Percentiles rank a stretch among this genome's conserved stretches.
Conservation (phyloP, 2,329 filamentous ascomycete genomes). For the Cordyceps cicadae region DNA sequence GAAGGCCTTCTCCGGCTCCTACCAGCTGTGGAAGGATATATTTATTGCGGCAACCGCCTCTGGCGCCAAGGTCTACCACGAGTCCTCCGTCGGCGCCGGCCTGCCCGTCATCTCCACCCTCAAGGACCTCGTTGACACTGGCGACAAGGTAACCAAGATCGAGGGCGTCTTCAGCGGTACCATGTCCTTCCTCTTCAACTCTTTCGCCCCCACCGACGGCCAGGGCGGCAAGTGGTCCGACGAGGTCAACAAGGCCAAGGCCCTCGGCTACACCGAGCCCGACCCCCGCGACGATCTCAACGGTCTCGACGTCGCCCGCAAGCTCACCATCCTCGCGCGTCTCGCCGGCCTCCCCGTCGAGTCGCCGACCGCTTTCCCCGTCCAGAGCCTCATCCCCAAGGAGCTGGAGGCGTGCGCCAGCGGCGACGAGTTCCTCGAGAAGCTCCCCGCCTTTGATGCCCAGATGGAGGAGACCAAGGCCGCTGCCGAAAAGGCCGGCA, state of each 20-base stretch:
- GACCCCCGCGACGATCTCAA: constrained; percentile 83
- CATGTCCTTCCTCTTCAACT: constrained; percentile 98
- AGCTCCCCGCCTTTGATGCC: constrained; percentile 73
- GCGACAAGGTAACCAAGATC: constrained; percentile 83
- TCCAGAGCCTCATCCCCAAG: constrained; percentile 85
- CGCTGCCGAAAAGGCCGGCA: constrained; percentile 77
- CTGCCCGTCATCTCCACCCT: constrained; percentile 89
- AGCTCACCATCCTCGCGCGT: constrained; percentile 88
- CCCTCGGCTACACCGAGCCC: constrained; percentile 85
- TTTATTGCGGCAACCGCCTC: constrained; percentile 62
- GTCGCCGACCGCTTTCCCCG: constrained; percentile 81
- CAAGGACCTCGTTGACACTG: constrained; percentile 88
- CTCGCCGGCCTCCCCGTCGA: constrained; percentile 74
- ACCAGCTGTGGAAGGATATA: constrained; percentile 79
- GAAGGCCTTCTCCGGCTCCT: constrained; percentile 84
- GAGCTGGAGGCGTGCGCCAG: constrained; percentile 70
- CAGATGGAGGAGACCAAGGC: constrained; percentile 83
- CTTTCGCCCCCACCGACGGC: constrained; percentile 74
- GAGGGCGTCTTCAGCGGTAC: constrained; percentile 97
- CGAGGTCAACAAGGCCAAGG: constrained; percentile 86
- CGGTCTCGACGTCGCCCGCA: constrained; percentile 85
- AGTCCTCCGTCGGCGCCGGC: constrained; percentile 88
- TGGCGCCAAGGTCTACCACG: constrained; percentile 84
- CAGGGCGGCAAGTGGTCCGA: constrained; percentile 76
- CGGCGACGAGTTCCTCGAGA: constrained; percentile 78